Evolutionary conservation across 805 yeast genomes (phyloP).

Genomic region (Millerozyma miso): DNA sequence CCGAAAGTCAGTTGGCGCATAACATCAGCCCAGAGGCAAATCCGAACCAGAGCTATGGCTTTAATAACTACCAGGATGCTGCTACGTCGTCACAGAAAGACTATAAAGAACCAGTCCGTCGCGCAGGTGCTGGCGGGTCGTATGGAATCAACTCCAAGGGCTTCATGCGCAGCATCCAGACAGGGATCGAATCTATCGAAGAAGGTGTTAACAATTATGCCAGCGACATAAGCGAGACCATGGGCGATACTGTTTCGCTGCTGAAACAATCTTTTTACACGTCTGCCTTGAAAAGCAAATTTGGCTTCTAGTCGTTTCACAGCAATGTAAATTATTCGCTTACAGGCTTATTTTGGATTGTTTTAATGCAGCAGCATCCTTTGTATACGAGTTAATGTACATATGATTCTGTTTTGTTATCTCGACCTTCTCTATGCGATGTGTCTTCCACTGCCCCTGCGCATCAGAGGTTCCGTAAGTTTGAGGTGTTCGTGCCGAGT

Average conservation of each 20-base stretch:
- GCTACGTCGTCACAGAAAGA: slow-evolving; percentile 11
- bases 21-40: slow-evolving; percentile 44
- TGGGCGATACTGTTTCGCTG: slow-evolving; percentile 48
- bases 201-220: slow-evolving; percentile 57
- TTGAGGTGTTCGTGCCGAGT: too few relatives aligned
- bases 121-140: slow-evolving; percentile 25
- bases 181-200: slow-evolving; percentile 50
- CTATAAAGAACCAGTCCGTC: slow-evolving; percentile 48
- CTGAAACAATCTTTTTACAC: slow-evolving; percentile 48
- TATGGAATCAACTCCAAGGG: slow-evolving; percentile 43
- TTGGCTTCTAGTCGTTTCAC: slow-evolving; percentile 43
- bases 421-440: too few relatives aligned
- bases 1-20: slow-evolving; percentile 54
- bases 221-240: slow-evolving; percentile 46
- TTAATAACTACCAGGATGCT: slow-evolving; percentile 9
- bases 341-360: neutral
- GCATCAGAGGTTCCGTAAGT: too few relatives aligned
- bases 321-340: too few relatives aligned
- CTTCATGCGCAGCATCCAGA: slow-evolving; percentile 44
- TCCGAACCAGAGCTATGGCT: slow-evolving; percentile 30
- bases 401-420: neutral
- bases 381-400: neutral
- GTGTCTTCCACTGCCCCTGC: too few relatives aligned
- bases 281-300: slow-evolving; percentile 49
- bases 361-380: neutral